Evolutionary conservation across 139 green algal species (phyloP).

Genomic region (Tetradesmus lagerheimii): DNA sequence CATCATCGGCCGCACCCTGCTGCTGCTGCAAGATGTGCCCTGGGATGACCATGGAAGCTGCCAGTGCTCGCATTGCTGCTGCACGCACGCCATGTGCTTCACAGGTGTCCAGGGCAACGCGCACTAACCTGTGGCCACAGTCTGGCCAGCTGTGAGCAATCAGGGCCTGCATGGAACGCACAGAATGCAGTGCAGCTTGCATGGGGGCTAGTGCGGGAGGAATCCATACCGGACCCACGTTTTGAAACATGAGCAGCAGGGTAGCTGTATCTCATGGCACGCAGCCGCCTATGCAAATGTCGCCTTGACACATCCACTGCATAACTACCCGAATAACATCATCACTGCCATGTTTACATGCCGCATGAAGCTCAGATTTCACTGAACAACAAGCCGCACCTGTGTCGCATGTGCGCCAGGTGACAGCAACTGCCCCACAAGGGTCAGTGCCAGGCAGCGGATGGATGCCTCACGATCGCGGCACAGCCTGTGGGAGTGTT

Average conservation of each 20-base stretch:
- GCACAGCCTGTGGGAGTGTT: not conserved
- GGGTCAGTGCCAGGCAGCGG: not conserved
- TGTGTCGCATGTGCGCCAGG: not conserved
- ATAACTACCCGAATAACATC: no score
- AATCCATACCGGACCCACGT: no score
- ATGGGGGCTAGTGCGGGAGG: no score
- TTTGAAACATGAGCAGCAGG: no score
- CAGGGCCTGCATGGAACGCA: not conserved
- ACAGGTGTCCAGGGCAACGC: conserved; percentile 24
- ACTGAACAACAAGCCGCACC: not conserved
- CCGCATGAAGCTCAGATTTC: not conserved
- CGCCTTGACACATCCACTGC: no score
- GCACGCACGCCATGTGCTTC: conserved; percentile 53
- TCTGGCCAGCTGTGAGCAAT: conserved; percentile 62
- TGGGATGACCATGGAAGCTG: conserved; percentile 33
- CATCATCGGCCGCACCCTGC: not conserved
- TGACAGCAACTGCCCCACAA: conserved; percentile 11
- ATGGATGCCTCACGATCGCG: conserved; percentile 38
- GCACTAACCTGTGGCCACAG: conserved; percentile 33
- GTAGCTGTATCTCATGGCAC: no score
- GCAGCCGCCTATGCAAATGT: no score
- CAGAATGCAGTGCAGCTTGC: not conserved
- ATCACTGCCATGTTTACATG: no score
- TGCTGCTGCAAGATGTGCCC: not conserved
- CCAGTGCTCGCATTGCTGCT: conserved; percentile 56